Conservation (phyloP, 2,329 filamentous ascomycete genomes). For the Calonectria pauciramosa region DNA sequence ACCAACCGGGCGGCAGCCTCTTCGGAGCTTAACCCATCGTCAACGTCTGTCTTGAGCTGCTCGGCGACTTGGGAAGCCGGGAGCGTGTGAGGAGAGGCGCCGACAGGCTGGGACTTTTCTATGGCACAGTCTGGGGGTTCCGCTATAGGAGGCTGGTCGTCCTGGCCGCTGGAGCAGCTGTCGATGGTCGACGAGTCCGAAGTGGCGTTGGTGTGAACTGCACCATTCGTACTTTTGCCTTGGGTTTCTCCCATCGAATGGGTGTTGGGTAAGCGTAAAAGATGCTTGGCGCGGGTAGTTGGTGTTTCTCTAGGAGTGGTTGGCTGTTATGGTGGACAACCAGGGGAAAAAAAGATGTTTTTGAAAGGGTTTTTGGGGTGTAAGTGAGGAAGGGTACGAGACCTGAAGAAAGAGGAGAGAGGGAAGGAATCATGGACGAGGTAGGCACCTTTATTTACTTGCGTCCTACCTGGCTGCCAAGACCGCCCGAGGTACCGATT, state of each 20-base stretch:
- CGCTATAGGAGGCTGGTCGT: slow-evolving; percentile 58
- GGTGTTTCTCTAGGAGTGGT: slow-evolving; percentile 21
- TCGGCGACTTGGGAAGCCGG: slow-evolving; percentile 52
- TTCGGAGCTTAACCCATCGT: slow-evolving; percentile 72
- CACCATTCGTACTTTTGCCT: slow-evolving; percentile 56
- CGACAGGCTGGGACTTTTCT: slow-evolving; percentile 49
- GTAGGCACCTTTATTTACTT: slow-evolving; percentile 40
- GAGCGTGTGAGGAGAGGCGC: slow-evolving; percentile 51
- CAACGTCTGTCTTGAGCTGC: slow-evolving; percentile 57
- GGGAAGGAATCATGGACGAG: slow-evolving; percentile 23
- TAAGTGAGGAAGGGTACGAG: slow-evolving; percentile 39
- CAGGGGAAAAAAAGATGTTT: slow-evolving; percentile 20
- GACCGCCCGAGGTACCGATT: not conserved
- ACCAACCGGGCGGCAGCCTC: slow-evolving; percentile 76
- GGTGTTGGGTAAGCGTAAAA: slow-evolving; percentile 45
- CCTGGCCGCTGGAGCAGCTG: slow-evolving; percentile 45
- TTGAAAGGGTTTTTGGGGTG: slow-evolving; percentile 14
- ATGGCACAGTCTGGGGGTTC: slow-evolving; percentile 52
- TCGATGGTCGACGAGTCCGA: slow-evolving; percentile 54
- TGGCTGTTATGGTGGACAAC: slow-evolving; percentile 29
- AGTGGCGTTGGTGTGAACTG: slow-evolving; percentile 54
- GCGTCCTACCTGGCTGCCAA: not conserved
- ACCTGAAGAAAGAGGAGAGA: slow-evolving; percentile 32
- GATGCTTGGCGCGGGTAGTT: slow-evolving; percentile 28
- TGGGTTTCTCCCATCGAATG: slow-evolving; percentile 60